Conservation (phyloP, 345 rosid species). For the Sapria himalayana region DNA sequence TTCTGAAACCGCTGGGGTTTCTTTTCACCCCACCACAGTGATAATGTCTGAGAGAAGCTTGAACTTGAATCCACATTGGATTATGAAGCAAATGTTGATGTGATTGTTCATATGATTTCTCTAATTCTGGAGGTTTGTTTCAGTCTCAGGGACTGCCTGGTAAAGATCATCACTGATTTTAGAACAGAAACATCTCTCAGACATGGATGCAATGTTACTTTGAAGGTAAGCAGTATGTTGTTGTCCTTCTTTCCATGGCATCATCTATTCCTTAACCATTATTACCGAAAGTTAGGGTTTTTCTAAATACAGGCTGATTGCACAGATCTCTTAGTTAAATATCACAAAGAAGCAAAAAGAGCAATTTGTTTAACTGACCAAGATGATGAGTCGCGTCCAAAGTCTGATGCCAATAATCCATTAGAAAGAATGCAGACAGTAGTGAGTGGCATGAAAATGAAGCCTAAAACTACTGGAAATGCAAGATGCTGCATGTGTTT, state of each 20-base stretch:
- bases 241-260: constrained; percentile 4
- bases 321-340: constrained; percentile 75
- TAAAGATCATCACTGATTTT: constrained; percentile 87
- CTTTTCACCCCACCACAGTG: too few relatives aligned
- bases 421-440: constrained; percentile 29
- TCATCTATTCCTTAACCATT: background rate
- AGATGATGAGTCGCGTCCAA: constrained; percentile 38
- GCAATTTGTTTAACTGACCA: constrained; percentile 52
- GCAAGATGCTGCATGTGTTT: constrained; percentile 94
- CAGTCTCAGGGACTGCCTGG: constrained; percentile 87
- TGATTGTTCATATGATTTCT: too few relatives aligned
- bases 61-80: too few relatives aligned
- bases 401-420: constrained; percentile 25
- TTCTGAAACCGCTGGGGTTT: too few relatives aligned
- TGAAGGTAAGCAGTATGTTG: constrained; percentile 33
- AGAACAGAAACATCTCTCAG: constrained; percentile 97
- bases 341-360: constrained; percentile 66
- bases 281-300: too few relatives aligned
- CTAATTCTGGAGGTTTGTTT: too few relatives aligned
- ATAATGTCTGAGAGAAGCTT: too few relatives aligned
- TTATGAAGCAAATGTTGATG: constrained; percentile 1
- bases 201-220: constrained; percentile 91
- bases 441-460: constrained; percentile 33
- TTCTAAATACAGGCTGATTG: constrained; percentile 54
- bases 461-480: constrained; percentile 73